Evolutionary conservation across 805 yeast genomes (phyloP).

Genomic region (Ogataea minuta): DNA sequence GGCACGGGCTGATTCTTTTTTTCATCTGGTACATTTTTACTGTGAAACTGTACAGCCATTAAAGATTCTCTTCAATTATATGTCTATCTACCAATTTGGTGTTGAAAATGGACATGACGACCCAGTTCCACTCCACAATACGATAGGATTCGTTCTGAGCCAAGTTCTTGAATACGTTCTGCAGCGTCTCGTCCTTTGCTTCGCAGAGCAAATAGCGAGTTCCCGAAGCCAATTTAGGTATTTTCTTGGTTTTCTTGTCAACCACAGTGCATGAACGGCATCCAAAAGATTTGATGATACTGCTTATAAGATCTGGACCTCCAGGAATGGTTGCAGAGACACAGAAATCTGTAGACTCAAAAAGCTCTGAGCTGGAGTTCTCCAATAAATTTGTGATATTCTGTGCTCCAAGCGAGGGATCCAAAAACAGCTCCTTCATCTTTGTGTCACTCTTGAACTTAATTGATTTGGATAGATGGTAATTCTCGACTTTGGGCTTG

Average conservation of each 20-base stretch:
- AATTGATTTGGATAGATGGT: conserved; percentile 27
- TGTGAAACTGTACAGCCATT: no score
- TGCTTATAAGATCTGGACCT: conserved; percentile 52
- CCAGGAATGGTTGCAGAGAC: conserved; percentile 60
- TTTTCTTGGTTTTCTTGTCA: conserved; percentile 22
- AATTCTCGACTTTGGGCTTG: conserved; percentile 28
- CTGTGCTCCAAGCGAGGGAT: conserved; percentile 20
- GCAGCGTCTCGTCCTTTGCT: conserved; percentile 33
- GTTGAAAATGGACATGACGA: conserved; percentile 53
- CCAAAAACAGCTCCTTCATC: conserved; percentile 34
- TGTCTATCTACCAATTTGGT: conserved; percentile 32
- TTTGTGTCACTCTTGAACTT: conserved; percentile 35
- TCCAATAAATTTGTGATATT: conserved; percentile 19
- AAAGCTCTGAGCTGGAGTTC: conserved; percentile 35
- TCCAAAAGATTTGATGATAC: conserved; percentile 64
- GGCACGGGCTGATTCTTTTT: conserved; percentile 62
- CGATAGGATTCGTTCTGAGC: conserved; percentile 27
- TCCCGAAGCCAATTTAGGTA: conserved; percentile 18
- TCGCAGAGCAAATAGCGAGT: conserved; percentile 24
- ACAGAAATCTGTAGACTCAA: conserved; percentile 49
- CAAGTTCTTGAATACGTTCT: conserved; percentile 29
- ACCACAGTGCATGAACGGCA: conserved; percentile 18
- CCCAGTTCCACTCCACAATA: conserved; percentile 64
- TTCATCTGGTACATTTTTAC: no score
- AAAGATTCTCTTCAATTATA: conserved; percentile 17